Percentiles rank a stretch among this genome's conserved stretches.
Conservation (phyloP, 2,329 filamentous ascomycete genomes). For the Aspergillus sp. region DNA sequence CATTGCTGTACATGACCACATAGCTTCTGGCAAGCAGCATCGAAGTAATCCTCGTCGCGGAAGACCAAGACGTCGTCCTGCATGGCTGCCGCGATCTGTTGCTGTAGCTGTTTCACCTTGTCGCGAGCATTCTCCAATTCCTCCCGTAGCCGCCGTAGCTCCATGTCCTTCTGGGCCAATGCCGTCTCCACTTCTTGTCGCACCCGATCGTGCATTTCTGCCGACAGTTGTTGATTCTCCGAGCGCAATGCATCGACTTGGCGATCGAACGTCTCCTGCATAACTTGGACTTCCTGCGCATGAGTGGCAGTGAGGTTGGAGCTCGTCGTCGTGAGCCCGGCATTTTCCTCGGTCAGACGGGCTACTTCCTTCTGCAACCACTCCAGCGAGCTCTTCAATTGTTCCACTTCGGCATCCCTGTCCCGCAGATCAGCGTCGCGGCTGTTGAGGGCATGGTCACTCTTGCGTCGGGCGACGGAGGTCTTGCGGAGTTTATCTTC, state of each 20-base stretch:
- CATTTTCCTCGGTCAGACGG: slow-evolving; percentile 79
- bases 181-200: slow-evolving; percentile 63
- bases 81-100: slow-evolving; percentile 59
- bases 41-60: slow-evolving; percentile 92
- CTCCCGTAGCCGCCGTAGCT: slow-evolving; percentile 74
- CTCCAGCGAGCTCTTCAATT: slow-evolving; percentile 74
- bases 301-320: slow-evolving; percentile 74
- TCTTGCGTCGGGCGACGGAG: slow-evolving; percentile 56
- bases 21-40: slow-evolving; percentile 87
- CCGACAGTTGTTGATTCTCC: slow-evolving; percentile 63
- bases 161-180: slow-evolving; percentile 78
- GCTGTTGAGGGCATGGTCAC: slow-evolving; percentile 61
- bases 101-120: slow-evolving; percentile 61
- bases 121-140: slow-evolving; percentile 73
- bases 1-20: slow-evolving; percentile 97
- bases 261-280: slow-evolving; percentile 63
- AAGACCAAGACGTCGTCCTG: slow-evolving; percentile 76
- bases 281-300: slow-evolving; percentile 66
- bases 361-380: slow-evolving; percentile 80
- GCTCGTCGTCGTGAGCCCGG: slow-evolving; percentile 75
- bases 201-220: slow-evolving; percentile 64
- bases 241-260: slow-evolving; percentile 70
- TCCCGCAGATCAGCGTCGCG: slow-evolving; percentile 73
- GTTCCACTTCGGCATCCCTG: slow-evolving; percentile 82
- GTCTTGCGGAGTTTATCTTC: slow-evolving; percentile 65